Evolutionary conservation across 768 basidiomycete species (phyloP).

Genomic region (Melanogaster broomeanus): DNA sequence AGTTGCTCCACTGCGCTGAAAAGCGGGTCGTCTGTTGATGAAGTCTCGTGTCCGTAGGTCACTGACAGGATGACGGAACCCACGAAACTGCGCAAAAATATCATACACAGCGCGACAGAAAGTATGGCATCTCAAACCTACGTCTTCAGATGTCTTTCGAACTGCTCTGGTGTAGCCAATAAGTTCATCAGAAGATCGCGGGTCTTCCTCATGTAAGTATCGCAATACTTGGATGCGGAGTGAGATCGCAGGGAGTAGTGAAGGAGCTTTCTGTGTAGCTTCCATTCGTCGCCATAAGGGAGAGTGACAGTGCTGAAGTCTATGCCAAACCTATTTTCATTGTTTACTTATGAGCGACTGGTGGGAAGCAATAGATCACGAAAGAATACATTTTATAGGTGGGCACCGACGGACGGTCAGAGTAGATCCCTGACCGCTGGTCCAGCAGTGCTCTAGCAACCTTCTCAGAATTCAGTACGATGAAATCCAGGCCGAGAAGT

Average conservation of each 20-base stretch:
- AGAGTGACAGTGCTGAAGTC: slow-evolving; percentile 10
- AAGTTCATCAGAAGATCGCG: slow-evolving; percentile 1
- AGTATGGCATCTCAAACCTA: neutral
- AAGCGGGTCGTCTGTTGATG: slow-evolving; percentile 7
- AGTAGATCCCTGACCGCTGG: slow-evolving; percentile 11
- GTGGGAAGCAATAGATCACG: neutral
- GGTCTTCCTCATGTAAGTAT: neutral
- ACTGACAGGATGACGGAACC: slow-evolving; percentile 7
- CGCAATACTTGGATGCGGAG: neutral
- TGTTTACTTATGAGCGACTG: neutral
- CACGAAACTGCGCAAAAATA: neutral
- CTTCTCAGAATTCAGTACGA: slow-evolving; percentile 11
- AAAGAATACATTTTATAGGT: slow-evolving; percentile 6
- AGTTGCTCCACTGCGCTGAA: neutral
- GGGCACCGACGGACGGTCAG: slow-evolving; percentile 7
- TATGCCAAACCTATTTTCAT: slow-evolving; percentile 6
- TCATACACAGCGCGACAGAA: neutral
- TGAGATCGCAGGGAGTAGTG: slow-evolving; percentile 7
- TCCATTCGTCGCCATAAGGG: slow-evolving; percentile 20
- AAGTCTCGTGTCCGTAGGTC: slow-evolving; percentile 9
- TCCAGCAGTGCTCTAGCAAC: slow-evolving; percentile 8
- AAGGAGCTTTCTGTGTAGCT: slow-evolving; percentile 15
- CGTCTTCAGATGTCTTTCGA: neutral
- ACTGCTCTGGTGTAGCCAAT: neutral
- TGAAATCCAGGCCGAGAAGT: slow-evolving; percentile 6